These are phyloP conservation scores for Neurospora sp. DNA, from an alignment of 495 filamentous ascomycete genomes.

Conservation along the genomic window DNA sequence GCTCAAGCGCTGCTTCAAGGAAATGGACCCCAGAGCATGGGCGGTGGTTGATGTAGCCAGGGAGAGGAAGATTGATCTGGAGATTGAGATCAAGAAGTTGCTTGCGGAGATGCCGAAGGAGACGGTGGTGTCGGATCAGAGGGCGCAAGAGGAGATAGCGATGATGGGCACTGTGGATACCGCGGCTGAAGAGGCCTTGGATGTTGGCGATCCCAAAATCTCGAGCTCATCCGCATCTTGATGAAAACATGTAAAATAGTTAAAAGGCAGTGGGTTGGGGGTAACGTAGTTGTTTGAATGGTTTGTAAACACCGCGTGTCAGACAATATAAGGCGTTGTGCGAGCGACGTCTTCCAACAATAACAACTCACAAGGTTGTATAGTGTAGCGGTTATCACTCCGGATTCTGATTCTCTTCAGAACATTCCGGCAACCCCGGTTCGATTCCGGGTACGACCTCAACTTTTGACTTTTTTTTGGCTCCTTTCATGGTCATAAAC, in stretches of 20 bases:
- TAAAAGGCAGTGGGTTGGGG: background rate
- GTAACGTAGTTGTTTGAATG: background rate
- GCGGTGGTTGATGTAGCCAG: slow-evolving; percentile 28
- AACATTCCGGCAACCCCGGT: slow-evolving; percentile 21
- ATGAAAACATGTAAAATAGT: background rate
- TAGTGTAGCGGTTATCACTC: slow-evolving; percentile 1
- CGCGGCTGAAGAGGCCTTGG: background rate
- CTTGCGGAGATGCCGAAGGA: background rate
- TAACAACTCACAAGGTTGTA: background rate
- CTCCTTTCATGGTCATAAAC: background rate
- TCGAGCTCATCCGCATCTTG: background rate
- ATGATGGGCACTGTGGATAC: background rate
- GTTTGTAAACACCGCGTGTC: background rate
- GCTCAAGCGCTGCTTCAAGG: slow-evolving; percentile 30
- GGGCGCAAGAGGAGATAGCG: background rate
- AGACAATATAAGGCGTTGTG: background rate
- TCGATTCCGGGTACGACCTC: slow-evolving; percentile 27
- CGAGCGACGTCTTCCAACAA: background rate
- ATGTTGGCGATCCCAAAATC: background rate
- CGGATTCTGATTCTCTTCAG: background rate
- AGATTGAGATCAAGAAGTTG: slow-evolving; percentile 9
- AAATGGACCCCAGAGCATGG: slow-evolving; percentile 36
- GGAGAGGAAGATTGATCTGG: slow-evolving; percentile 17
- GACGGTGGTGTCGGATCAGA: background rate
- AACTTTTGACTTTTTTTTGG: background rate